A percentile compares a stretch with the other conserved stretches of the same genome.
Conservation (phyloP, 768 basidiomycete species). For the Xerocomus brunneocitrinus region DNA sequence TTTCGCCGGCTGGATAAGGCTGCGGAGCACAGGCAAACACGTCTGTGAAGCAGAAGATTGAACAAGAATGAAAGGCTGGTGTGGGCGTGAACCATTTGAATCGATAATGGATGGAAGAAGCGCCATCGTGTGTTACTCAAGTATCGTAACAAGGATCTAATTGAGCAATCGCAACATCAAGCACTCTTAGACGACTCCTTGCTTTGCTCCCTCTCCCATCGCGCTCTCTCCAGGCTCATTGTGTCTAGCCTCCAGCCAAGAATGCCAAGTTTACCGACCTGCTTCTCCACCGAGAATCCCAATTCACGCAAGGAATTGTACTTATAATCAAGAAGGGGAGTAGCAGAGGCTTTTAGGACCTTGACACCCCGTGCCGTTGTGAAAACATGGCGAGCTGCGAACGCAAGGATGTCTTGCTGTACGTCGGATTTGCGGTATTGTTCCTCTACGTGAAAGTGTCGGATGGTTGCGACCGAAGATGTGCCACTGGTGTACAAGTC, state of each 20-base stretch:
- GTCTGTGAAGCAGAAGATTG: slow-evolving; percentile 61
- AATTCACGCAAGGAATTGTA: slow-evolving; percentile 40
- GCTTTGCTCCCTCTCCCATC: slow-evolving; percentile 38
- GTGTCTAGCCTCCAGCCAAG: slow-evolving; percentile 51
- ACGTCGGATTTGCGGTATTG: slow-evolving; percentile 51
- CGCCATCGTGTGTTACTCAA: slow-evolving; percentile 20
- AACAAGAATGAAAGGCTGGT: slow-evolving; percentile 47
- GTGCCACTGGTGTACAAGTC: slow-evolving; percentile 29
- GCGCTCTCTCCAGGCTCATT: slow-evolving; percentile 40
- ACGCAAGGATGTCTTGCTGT: slow-evolving; percentile 62
- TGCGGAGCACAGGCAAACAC: slow-evolving; percentile 50
- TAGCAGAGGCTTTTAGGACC: slow-evolving; percentile 43
- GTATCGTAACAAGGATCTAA: background rate
- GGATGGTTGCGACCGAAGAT: slow-evolving; percentile 56
- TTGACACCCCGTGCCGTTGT: slow-evolving; percentile 37
- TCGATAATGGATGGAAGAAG: slow-evolving; percentile 25
- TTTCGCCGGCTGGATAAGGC: slow-evolving; percentile 33
- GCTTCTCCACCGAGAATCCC: slow-evolving; percentile 47
- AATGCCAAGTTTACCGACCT: slow-evolving; percentile 46
- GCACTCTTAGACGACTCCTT: slow-evolving; percentile 5
- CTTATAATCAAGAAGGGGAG: slow-evolving; percentile 50
- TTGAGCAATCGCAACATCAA: slow-evolving; percentile 4
- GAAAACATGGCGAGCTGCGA: slow-evolving; percentile 59
- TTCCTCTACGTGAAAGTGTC: slow-evolving; percentile 73
- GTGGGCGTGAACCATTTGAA: slow-evolving; percentile 18